A percentile compares a stretch with the other conserved stretches of the same genome.
Evolutionary conservation across 345 rosid genomes (phyloP).

Genomic region (Camelina sativa): DNA sequence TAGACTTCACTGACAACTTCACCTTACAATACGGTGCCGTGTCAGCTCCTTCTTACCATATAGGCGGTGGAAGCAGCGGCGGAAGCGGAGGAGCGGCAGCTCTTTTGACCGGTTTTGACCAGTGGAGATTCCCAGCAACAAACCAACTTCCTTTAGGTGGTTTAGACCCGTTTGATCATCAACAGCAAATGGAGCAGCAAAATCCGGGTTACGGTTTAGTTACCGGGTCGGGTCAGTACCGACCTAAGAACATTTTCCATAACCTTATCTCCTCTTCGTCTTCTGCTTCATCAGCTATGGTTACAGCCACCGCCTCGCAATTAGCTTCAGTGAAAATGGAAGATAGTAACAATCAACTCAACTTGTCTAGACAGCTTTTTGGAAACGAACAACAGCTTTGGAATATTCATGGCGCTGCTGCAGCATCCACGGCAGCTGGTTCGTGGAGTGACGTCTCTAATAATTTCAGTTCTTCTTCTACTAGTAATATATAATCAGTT

Average conservation of each 20-base stretch:
- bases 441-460: slow-evolving; percentile 50
- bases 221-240: slow-evolving; percentile 42
- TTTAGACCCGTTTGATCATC: slow-evolving; percentile 41
- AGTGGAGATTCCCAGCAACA: slow-evolving; percentile 39
- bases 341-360: slow-evolving; percentile 45
- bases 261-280: slow-evolving; percentile 38
- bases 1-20: slow-evolving; percentile 47
- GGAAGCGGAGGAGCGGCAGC: slow-evolving; percentile 37
- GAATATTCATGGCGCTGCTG: slow-evolving; percentile 38
- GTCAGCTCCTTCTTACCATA: slow-evolving; percentile 39
- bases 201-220: slow-evolving; percentile 41
- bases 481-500: slow-evolving; percentile 41
- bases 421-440: slow-evolving; percentile 35
- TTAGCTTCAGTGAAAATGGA: slow-evolving; percentile 48
- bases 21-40: slow-evolving; percentile 44
- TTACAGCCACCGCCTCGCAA: slow-evolving; percentile 37
- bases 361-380: slow-evolving; percentile 41
- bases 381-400: slow-evolving; percentile 45
- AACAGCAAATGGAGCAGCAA: slow-evolving; percentile 42
- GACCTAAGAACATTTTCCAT: slow-evolving; percentile 45
- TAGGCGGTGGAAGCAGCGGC: slow-evolving; percentile 39
- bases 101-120: slow-evolving; percentile 44
- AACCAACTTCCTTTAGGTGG: slow-evolving; percentile 42
- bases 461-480: slow-evolving; percentile 47
- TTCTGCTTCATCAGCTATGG: slow-evolving; percentile 43